Evolutionary conservation across 805 yeast species (phyloP), one percentile per base, ranked within the genome.

Genomic region (Blastobotrys parvus): DNA sequence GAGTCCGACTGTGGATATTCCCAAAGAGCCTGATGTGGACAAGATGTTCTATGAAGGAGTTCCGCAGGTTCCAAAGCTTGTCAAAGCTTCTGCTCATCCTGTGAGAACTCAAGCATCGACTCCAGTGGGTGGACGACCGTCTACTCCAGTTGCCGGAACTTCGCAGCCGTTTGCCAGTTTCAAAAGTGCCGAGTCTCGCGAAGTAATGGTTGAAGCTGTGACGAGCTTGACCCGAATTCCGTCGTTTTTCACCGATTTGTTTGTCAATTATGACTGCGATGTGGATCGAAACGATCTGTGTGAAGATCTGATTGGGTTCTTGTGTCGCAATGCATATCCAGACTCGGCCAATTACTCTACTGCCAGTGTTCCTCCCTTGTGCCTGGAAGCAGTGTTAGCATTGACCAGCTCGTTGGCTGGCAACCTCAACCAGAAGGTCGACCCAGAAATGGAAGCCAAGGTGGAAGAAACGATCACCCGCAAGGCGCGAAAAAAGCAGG

Each of bases 361-460:
- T 0, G 85, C 83, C 32, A 81, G 76, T 54, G 94, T 90, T 1
- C 97, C 98, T 0, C 96, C 97, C 0, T 74, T 88, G 5, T 90
- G 97, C 55, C 67, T 92, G 41, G 97, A 92, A 54, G 95, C 97
- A 1, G 61, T 92, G 2, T 67, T 90, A 18, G 72, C 84, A 2
- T 78, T 82, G 44, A 68, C 89, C 34, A 74, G 77, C 45, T 79
- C 80, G 13, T 67, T 85, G 37, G 72, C 74, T 50, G 76, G 72
- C 37, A 58, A 69, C 62, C 36, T 53, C 38, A 54, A 45, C 13
- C 49, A 50, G 4, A 42, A 55, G 61, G 3, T 54, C 44, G n/a
- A 7, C 7, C 29, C 29, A 7, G 29, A 11, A 11, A 48, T 49
- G 6, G 43, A 55, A 1, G 48, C 46, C 4, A 39, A 46, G 1